Evolutionary conservation across 2,329 filamentous ascomycete species (phyloP).

Genomic region (Sarocladium brachiariae): DNA sequence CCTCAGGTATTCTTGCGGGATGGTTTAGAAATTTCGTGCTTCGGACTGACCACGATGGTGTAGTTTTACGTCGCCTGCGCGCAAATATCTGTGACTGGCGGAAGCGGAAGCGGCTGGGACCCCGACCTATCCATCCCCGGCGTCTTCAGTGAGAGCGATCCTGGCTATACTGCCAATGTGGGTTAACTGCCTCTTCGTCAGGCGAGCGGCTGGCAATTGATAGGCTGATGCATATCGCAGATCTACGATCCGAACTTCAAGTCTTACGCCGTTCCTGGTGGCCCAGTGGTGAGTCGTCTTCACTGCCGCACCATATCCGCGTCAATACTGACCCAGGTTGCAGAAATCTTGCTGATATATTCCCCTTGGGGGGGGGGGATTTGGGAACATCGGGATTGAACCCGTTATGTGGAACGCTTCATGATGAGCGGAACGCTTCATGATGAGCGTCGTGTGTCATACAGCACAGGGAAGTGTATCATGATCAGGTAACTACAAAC

Average conservation of each 20-base stretch:
- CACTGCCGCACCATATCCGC: not conserved
- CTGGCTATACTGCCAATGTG: constrained; percentile 39
- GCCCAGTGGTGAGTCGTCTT: constrained; percentile 14
- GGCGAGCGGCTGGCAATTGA: not conserved
- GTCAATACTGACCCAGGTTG: not conserved
- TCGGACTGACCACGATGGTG: too few species aligned
- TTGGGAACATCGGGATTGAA: too few species aligned
- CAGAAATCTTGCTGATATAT: constrained; percentile 9
- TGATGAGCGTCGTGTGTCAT: too few species aligned
- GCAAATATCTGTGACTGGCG: constrained; percentile 21
- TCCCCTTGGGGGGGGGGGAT: too few species aligned
- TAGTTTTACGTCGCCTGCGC: constrained; percentile 34
- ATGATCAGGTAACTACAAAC: too few species aligned
- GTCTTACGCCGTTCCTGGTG: constrained; percentile 4
- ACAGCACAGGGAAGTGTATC: too few species aligned
- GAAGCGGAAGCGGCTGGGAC: constrained; percentile 17
- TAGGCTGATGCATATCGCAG: not conserved
- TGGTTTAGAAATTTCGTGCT: constrained; percentile 11
- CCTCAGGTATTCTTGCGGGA: constrained; percentile 24
- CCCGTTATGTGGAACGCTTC: too few species aligned
- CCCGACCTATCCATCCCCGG: constrained; percentile 23
- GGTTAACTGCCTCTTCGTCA: constrained; percentile 11
- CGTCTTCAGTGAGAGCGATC: constrained; percentile 33
- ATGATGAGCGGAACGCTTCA: too few species aligned
- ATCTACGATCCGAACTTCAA: constrained; percentile 8